Evolutionary conservation across 495 filamentous ascomycete species (phyloP).

Genomic region (Clohesyomyces aquaticus): DNA sequence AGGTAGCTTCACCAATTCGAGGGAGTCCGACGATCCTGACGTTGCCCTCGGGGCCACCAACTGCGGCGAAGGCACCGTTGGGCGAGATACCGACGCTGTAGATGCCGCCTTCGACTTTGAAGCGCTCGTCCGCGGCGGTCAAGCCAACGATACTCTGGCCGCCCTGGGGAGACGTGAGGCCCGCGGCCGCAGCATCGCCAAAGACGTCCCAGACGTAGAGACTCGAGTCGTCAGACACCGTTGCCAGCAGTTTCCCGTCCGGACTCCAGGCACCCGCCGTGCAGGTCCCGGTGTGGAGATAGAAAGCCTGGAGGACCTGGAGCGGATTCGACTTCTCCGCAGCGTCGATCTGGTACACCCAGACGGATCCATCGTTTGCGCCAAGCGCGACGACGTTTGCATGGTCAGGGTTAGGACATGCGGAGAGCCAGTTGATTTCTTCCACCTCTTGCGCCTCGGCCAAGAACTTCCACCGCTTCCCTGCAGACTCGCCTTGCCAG

Average conservation of each 20-base stretch:
- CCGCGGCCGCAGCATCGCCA: conserved; percentile 76
- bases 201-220: conserved; percentile 94
- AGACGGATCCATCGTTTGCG: conserved; percentile 89
- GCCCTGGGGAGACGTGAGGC: conserved; percentile 65
- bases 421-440: conserved; percentile 87
- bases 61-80: conserved; percentile 73
- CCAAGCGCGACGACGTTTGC: conserved; percentile 88
- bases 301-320: conserved; percentile 85
- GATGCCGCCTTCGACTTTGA: conserved; percentile 86
- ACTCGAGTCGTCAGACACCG: conserved; percentile 84
- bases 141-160: conserved; percentile 76
- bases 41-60: conserved; percentile 83
- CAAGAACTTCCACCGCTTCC: conserved; percentile 63
- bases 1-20: conserved; percentile 55
- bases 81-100: conserved; percentile 85
- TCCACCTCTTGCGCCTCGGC: conserved; percentile 81
- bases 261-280: conserved; percentile 91
- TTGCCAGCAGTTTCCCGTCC: conserved; percentile 85
- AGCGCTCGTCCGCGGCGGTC: conserved; percentile 83
- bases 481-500: conserved; percentile 45
- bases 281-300: conserved; percentile 82
- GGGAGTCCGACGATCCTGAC: conserved; percentile 86
- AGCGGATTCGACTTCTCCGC: conserved; percentile 59
- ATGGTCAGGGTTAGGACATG: conserved; percentile 70
- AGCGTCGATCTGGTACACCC: conserved; percentile 85